Evolutionary conservation across 108 stramenopile genomes (phyloP).

Genomic region (Nitzschia sp.): DNA sequence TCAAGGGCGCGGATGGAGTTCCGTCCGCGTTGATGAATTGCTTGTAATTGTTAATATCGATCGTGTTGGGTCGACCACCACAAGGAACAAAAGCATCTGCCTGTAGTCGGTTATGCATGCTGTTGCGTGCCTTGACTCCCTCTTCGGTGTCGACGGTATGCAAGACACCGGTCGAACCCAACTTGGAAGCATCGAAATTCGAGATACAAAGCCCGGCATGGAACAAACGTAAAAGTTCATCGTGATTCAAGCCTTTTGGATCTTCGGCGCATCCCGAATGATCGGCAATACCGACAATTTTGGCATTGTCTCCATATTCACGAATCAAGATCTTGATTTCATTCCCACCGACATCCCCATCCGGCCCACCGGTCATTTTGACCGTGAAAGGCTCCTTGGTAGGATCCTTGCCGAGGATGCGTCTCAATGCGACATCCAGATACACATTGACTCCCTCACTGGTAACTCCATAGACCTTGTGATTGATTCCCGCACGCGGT

Average conservation of each 20-base stretch:
- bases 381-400: conserved; percentile 86
- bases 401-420: conserved; percentile 82
- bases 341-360: conserved; percentile 99
- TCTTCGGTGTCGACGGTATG: conserved; percentile 84
- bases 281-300: conserved; percentile 95
- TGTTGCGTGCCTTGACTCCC: conserved; percentile 92
- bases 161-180: conserved; percentile 68
- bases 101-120: conserved; percentile 95
- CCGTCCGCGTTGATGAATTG: conserved; percentile 84
- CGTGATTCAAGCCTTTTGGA: conserved; percentile 89
- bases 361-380: conserved; percentile 97
- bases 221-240: conserved; percentile 91
- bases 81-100: conserved; percentile 97
- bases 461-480: conserved; percentile 98
- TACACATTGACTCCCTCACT: conserved; percentile 95
- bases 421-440: conserved; percentile 90
- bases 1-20: conserved; percentile 82
- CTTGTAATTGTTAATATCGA: conserved; percentile 88
- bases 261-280: conserved; percentile 96
- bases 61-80: conserved; percentile 96
- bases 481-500: conserved; percentile 95
- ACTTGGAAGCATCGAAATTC: conserved; percentile 76
- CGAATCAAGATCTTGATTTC: conserved; percentile 94
- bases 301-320: conserved; percentile 94
- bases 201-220: conserved; percentile 70